Percentiles rank a stretch among this genome's conserved stretches.
Conservation (phyloP, 2,329 filamentous ascomycete species). For the Aphanocladium album region DNA sequence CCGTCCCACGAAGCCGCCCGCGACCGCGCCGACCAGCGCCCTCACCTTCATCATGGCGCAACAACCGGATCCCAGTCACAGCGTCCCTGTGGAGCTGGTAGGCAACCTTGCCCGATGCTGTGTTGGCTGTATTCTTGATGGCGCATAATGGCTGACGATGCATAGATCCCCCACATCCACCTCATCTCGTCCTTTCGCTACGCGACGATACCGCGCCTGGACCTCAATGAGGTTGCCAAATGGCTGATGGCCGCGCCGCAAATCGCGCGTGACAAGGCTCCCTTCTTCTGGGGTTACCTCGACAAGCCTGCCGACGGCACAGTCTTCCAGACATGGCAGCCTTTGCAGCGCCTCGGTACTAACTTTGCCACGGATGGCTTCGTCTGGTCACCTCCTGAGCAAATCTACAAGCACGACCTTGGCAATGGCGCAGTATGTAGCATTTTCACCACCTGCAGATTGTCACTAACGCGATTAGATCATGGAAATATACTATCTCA, state of each 20-base stretch:
- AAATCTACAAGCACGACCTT: conserved; percentile 67
- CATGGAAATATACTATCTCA: conserved; percentile 83
- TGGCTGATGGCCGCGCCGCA: conserved; percentile 80
- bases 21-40: conserved; percentile 7
- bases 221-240: conserved; percentile 71
- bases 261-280: conserved; percentile 75
- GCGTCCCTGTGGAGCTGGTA: conserved; percentile 39
- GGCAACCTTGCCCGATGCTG: conserved; percentile 15
- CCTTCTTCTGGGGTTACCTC: conserved; percentile 92
- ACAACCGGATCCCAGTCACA: conserved; percentile 35
- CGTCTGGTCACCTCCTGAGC: conserved; percentile 80
- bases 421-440: conserved; percentile 52
- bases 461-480: conserved; percentile 45
- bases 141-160: background rate
- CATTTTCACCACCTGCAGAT: conserved; percentile 8
- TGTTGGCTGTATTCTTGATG: background rate
- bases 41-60: conserved; percentile 29
- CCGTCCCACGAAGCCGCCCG: background rate
- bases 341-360: conserved; percentile 61
- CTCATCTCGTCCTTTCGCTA: conserved; percentile 81
- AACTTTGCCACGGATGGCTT: conserved; percentile 89
- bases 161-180: conserved; percentile 80
- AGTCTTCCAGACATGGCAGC: conserved; percentile 85
- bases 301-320: conserved; percentile 76
- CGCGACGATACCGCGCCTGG: conserved; percentile 65